These are phyloP conservation scores for Pseudonitzschia pungens DNA, from an alignment of 108 stramenopile species.

Conservation along the genomic window DNA sequence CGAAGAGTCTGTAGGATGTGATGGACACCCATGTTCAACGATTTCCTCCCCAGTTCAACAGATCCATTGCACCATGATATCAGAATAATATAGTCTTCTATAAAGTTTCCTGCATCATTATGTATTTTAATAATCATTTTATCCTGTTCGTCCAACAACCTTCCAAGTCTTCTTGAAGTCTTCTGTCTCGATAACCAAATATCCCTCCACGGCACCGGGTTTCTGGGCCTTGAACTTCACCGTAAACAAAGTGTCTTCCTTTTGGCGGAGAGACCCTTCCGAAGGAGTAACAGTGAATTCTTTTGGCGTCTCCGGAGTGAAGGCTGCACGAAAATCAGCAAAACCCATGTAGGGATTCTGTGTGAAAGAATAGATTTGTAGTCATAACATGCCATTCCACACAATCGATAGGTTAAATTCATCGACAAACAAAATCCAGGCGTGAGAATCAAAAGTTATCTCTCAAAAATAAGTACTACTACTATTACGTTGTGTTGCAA, in stretches of 20 bases:
- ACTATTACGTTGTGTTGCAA: neutral
- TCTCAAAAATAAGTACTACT: neutral
- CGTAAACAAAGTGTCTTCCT: constrained; percentile 60
- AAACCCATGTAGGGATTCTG: constrained; percentile 88
- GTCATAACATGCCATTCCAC: neutral
- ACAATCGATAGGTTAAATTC: neutral
- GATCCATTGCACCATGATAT: neutral
- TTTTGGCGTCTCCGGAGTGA: constrained; percentile 56
- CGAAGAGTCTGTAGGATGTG: too few relatives aligned
- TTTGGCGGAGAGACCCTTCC: constrained; percentile 67
- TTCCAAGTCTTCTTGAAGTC: constrained; percentile 88
- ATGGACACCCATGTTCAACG: too few relatives aligned
- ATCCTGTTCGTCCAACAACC: constrained; percentile 53
- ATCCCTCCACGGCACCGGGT: constrained; percentile 61
- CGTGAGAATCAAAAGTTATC: neutral
- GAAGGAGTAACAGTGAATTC: constrained; percentile 68
- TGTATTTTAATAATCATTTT: too few relatives aligned
- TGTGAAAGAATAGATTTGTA: neutral
- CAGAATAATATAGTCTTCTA: too few relatives aligned
- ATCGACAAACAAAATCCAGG: neutral
- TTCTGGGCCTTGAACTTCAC: constrained; percentile 69
- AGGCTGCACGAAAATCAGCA: constrained; percentile 86
- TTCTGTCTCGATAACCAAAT: constrained; percentile 84
- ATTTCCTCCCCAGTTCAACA: neutral
- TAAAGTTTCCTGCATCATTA: too few relatives aligned